These are phyloP conservation scores for Hymenoscyphus repandus DNA, from an alignment of 2,329 filamentous ascomycete species.

Conservation along the genomic window DNA sequence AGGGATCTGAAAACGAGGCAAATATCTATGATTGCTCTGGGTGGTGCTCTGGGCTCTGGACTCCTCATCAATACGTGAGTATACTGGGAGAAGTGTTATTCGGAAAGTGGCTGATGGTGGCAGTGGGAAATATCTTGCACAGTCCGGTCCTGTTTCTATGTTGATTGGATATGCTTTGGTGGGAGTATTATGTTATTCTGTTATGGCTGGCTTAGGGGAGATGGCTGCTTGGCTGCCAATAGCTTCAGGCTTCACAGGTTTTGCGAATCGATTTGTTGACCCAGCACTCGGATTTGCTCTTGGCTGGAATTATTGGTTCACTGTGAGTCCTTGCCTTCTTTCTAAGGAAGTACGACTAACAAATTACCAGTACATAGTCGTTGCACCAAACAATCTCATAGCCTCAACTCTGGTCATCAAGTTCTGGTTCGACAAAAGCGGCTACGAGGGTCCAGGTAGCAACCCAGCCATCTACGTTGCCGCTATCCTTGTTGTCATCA, in stretches of 20 bases:
- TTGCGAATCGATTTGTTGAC: constrained; percentile 73
- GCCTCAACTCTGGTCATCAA: constrained; percentile 74
- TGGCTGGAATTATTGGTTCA: constrained; percentile 29
- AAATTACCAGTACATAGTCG: constrained; percentile 67
- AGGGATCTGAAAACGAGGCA: constrained; percentile 49
- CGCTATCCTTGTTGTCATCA: constrained; percentile 58
- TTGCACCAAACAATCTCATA: constrained; percentile 79
- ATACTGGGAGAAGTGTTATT: background rate
- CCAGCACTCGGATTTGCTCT: constrained; percentile 70
- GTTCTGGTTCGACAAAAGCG: constrained; percentile 61
- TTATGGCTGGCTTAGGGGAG: constrained; percentile 77
- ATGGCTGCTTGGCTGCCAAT: constrained; percentile 82
- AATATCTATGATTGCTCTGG: constrained; percentile 64
- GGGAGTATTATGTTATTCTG: constrained; percentile 69
- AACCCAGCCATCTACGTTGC: constrained; percentile 79
- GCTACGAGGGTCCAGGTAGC: constrained; percentile 35
- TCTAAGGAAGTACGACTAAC: background rate
- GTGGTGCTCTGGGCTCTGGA: constrained; percentile 55
- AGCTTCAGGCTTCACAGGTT: constrained; percentile 74
- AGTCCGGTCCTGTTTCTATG: constrained; percentile 57
- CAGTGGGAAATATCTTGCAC: constrained; percentile 35
- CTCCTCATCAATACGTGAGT: constrained; percentile 61
- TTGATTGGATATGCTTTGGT: constrained; percentile 67
- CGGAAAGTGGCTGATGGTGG: constrained; percentile 4
- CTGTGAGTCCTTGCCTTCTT: constrained; percentile 18